Base-by-base conservation (phyloP, 768 basidiomycete genomes). In the Mycena olivaceomarginata region DNA sequence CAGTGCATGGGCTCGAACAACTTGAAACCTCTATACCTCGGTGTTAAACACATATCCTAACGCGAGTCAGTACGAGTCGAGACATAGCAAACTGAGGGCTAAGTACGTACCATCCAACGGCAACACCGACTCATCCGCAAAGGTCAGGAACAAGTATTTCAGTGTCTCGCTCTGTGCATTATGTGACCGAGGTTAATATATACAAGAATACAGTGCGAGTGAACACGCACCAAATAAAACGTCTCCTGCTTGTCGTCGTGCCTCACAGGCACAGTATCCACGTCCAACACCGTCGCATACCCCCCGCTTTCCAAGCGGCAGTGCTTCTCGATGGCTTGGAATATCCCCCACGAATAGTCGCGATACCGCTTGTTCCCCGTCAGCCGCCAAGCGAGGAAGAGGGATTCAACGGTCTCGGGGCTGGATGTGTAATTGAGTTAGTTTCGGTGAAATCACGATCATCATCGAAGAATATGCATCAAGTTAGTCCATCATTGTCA, bases 191-290 rank as follows among this genome's bases (percentile, higher is more conserved):
- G 41, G n/a, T 31, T 31, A 31, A 0, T 31, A 4, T 31, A 22
- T 22, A 37, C 16, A 20, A 22, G 65, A 51, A 53, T 56, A 31
- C 51, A 31, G 15, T 39, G 39, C 51, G 25, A 37, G 62, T 8
- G 70, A 40, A 60, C 25, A 56, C 22, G 22, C 74, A 93, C 93
- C 87, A 96, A 87, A 84, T 94, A 89, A 85, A 95, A 96, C 22
- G 95, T 95, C 85, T 96, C 95, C 93, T 95, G 95, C 82, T 93
- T 92, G 82, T 96, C 94, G 53, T 92, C 90, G 59, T 87, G 84
- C 79, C 83, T 83, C 18, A 87, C 90, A 6, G 93, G 93, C 8
- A 92, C 84, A 59, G 87, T 84, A 82, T 95, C 93, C 39, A 96
- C 95, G 80, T 95, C 93, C 67, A 89, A 81, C 57, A 96, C 87